Percentiles rank a stretch among this genome's conserved stretches.
Evolutionary conservation across 1,284 basidiomycete genomes (phyloP).

Genomic region (Tilletia indica): DNA sequence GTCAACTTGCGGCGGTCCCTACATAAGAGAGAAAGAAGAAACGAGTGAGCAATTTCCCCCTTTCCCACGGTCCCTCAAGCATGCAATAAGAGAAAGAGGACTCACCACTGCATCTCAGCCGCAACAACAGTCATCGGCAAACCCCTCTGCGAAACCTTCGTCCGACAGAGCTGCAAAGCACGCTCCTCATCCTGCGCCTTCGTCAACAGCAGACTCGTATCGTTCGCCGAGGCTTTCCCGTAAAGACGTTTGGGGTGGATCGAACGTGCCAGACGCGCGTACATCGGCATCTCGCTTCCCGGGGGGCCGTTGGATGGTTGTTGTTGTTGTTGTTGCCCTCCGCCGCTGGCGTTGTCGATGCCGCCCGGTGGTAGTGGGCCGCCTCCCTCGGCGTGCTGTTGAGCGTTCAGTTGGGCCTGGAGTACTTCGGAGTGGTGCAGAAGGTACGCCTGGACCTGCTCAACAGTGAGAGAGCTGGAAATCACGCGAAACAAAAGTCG

Average conservation of each 20-base stretch:
- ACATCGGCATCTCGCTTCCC: slow-evolving; percentile 1
- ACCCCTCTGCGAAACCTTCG: slow-evolving; percentile 70
- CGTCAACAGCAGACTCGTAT: slow-evolving; percentile 59
- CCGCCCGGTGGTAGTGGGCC: not conserved
- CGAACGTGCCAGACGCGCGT: slow-evolving; percentile 34
- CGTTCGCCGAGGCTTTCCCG: slow-evolving; percentile 79
- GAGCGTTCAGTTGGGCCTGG: not conserved
- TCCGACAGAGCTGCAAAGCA: slow-evolving; percentile 83
- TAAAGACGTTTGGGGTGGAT: slow-evolving; percentile 87
- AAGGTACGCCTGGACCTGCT: slow-evolving; percentile 70
- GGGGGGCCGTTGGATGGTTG: not conserved
- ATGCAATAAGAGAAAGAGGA: not conserved
- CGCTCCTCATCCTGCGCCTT: slow-evolving; percentile 81
- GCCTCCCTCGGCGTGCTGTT: not conserved
- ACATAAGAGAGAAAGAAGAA: slow-evolving; percentile 44
- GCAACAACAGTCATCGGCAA: slow-evolving; percentile 97
- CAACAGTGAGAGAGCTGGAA: slow-evolving; percentile 63
- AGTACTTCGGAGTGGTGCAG: slow-evolving; percentile 42
- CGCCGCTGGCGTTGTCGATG: slow-evolving; percentile 3
- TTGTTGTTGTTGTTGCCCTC: too few relatives aligned
- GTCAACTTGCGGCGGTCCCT: slow-evolving; percentile 80
- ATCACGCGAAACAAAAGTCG: not conserved
- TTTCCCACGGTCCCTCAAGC: not conserved
- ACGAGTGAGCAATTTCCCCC: not conserved
- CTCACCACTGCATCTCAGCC: slow-evolving; percentile 83